Evolutionary conservation across 2,329 filamentous ascomycete genomes (phyloP).

Genomic region (Didymella pinodella): DNA sequence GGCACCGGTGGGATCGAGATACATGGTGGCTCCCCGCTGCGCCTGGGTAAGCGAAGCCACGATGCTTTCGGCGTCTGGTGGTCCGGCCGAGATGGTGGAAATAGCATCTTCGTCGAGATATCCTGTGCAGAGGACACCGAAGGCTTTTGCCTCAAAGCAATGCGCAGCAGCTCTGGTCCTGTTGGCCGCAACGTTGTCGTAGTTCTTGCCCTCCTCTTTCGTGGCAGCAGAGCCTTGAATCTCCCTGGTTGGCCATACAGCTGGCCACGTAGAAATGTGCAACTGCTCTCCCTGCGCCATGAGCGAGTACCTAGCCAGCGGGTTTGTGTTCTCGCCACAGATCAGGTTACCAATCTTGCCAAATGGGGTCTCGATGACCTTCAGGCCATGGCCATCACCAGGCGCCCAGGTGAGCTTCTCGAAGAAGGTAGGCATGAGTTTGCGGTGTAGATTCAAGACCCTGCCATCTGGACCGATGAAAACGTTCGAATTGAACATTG

Average conservation of each 20-base stretch:
- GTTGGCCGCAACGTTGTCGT: slow-evolving; percentile 64
- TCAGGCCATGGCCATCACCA: slow-evolving; percentile 61
- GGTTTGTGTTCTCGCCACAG: slow-evolving; percentile 67
- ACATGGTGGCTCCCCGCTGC: slow-evolving; percentile 58
- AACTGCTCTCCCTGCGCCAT: slow-evolving; percentile 65
- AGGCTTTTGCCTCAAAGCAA: slow-evolving; percentile 67
- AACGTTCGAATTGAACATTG: slow-evolving; percentile 62
- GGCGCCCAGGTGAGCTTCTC: slow-evolving; percentile 64
- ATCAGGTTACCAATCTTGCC: slow-evolving; percentile 62
- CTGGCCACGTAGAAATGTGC: slow-evolving; percentile 65
- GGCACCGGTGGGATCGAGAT: slow-evolving; percentile 61
- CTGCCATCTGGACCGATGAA: slow-evolving; percentile 57
- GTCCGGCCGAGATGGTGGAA: slow-evolving; percentile 42
- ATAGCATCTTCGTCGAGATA: slow-evolving; percentile 54
- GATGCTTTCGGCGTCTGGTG: slow-evolving; percentile 40
- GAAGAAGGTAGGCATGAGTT: slow-evolving; percentile 64
- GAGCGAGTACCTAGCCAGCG: slow-evolving; percentile 60
- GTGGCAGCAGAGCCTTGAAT: slow-evolving; percentile 7
- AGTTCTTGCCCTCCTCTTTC: slow-evolving; percentile 48
- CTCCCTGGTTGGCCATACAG: slow-evolving; percentile 62
- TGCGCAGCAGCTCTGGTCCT: slow-evolving; percentile 61
- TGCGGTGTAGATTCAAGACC: slow-evolving; percentile 61
- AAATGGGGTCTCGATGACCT: slow-evolving; percentile 55
- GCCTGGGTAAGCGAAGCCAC: slow-evolving; percentile 47
- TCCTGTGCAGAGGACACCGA: slow-evolving; percentile 60